Conservation (phyloP, 2,329 filamentous ascomycete genomes). For the Alternaria consortialis region DNA sequence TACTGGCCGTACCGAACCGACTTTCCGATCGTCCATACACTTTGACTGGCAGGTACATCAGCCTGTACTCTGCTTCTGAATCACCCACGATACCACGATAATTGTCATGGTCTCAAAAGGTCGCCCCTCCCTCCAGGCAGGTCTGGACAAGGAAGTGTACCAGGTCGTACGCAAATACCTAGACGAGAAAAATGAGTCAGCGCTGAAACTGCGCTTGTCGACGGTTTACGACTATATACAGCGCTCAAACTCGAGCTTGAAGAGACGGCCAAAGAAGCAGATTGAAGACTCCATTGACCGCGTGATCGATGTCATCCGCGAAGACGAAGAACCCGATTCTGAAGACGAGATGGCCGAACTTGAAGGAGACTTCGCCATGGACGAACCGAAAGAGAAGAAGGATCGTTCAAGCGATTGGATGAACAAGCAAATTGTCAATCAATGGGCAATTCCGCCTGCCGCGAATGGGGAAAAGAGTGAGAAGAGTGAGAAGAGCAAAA, state of each 20-base stretch:
- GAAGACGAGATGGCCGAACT: slow-evolving; percentile 62
- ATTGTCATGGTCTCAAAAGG: slow-evolving; percentile 39
- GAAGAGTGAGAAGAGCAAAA: slow-evolving; percentile 48
- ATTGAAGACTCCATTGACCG: slow-evolving; percentile 87
- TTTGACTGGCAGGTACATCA: not conserved
- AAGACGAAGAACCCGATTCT: slow-evolving; percentile 62
- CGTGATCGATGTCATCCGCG: slow-evolving; percentile 75
- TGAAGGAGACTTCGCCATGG: slow-evolving; percentile 50
- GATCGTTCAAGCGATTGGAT: slow-evolving; percentile 63
- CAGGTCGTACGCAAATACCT: slow-evolving; percentile 80
- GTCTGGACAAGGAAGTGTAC: slow-evolving; percentile 67
- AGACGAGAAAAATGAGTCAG: slow-evolving; percentile 64
- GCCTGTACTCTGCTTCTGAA: not conserved
- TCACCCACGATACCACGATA: not conserved
- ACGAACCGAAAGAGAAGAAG: slow-evolving; percentile 31
- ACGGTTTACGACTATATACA: slow-evolving; percentile 82
- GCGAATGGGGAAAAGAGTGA: slow-evolving; percentile 43
- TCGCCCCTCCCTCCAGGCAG: slow-evolving; percentile 47
- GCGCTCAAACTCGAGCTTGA: slow-evolving; percentile 84
- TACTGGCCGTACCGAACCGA: not conserved
- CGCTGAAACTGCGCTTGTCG: slow-evolving; percentile 64
- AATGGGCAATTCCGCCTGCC: slow-evolving; percentile 58
- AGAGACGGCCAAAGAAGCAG: slow-evolving; percentile 79
- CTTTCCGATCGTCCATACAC: not conserved
- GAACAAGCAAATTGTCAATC: slow-evolving; percentile 70